Evolutionary conservation across 2,329 filamentous ascomycete genomes (phyloP).

Genomic region (Coccinonectria pachysandricola): DNA sequence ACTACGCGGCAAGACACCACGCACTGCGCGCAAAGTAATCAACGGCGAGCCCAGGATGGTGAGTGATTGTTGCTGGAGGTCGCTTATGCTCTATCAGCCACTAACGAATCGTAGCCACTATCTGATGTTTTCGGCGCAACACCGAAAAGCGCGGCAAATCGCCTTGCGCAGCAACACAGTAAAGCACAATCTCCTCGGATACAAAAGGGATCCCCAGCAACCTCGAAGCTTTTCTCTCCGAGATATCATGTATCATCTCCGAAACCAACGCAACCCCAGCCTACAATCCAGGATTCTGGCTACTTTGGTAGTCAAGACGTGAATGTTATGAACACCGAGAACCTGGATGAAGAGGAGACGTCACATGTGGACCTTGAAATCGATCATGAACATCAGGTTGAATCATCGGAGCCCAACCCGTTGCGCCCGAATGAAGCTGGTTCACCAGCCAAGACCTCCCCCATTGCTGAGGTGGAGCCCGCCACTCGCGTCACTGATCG

Average conservation of each 20-base stretch:
- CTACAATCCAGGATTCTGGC: constrained; percentile 47
- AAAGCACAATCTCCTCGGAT: constrained; percentile 48
- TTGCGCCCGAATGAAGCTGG: constrained; percentile 15
- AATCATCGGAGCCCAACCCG: constrained; percentile 18
- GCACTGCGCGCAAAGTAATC: constrained; percentile 54
- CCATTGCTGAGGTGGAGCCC: constrained; percentile 3
- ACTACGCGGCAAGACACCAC: constrained; percentile 69
- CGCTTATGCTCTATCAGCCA: too few species aligned
- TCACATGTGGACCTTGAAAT: constrained; percentile 13
- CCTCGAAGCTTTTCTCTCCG: constrained; percentile 23
- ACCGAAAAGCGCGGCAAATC: constrained; percentile 42
- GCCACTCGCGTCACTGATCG: too few species aligned
- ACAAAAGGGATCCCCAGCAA: constrained; percentile 31
- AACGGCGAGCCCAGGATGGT: constrained; percentile 52
- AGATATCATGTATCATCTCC: constrained; percentile 23
- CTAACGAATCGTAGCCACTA: constrained; percentile 39
- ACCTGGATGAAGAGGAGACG: constrained; percentile 10
- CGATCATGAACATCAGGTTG: too few species aligned
- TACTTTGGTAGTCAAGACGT: constrained; percentile 57
- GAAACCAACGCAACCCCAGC: constrained; percentile 15
- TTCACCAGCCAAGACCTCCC: constrained; percentile 2
- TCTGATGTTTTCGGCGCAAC: constrained; percentile 49
- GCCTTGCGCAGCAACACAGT: constrained; percentile 38
- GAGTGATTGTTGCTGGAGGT: too few species aligned
- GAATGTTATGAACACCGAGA: constrained; percentile 14